Evolutionary conservation across 805 yeast species (phyloP), one percentile per base, ranked within the genome.

Genomic region (Ogataea kodamae): DNA sequence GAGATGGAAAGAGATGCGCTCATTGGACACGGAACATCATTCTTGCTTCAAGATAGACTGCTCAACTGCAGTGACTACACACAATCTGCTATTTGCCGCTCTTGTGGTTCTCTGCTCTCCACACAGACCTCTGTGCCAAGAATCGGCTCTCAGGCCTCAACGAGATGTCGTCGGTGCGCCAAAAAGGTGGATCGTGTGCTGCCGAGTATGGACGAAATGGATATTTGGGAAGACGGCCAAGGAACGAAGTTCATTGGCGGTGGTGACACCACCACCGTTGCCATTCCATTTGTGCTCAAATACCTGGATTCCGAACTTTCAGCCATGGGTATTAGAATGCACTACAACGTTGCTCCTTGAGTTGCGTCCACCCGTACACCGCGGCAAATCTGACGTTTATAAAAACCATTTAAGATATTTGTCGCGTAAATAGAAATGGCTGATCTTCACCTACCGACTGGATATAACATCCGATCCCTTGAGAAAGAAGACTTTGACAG

Each of bases 1-100:
- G 98, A 92, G 64, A 92, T 92, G 98, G 98, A 92, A 67, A 84
- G 98, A 68, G 98, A 92, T 74, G 98, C 98, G 2, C 70, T 92
- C 52, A 88, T 92, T 61, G 98, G 97, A 40, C 98, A 92, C 57
- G 98, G 98, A 64, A 83, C 98, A 5, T 88, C 98, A 1, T 92
- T 76, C 77, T 66, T 92, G 52, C 68, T 92, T 49, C 97, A 90
- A 63, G 98, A 92, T 61, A 80, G 98, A 65, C 70, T 92, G 55
- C 72, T 92, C 58, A 92, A 92, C 65, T 88, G 96, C 57, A 84
- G 95, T 6, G 98, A 92, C 62, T 92, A 92, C 67, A 78, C 97
- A 0, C 96, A 89, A 58, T 78, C 96, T 0, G 65, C 92, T 5
- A 64, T 92, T 30, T 92, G 98, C 65, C 85, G 92, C 50, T 73